Conservation (phyloP, 2,329 filamentous ascomycete genomes). For the Scedosporium apiospermum region DNA sequence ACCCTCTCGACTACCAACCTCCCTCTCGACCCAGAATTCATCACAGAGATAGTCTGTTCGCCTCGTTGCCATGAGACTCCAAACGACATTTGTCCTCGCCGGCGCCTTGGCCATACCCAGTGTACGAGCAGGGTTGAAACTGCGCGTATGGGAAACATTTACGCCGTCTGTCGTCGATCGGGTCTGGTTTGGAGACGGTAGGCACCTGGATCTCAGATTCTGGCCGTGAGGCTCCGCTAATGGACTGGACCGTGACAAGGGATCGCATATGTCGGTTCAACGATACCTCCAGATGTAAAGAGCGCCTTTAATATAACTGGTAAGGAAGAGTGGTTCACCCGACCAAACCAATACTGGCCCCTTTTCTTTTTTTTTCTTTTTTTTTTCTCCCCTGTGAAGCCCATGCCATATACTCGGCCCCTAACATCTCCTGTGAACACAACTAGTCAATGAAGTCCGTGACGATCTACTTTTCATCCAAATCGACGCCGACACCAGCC, state of each 20-base stretch:
- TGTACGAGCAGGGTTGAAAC: too few species aligned
- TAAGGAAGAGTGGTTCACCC: not conserved
- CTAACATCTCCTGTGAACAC: not conserved
- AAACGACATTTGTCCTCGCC: too few species aligned
- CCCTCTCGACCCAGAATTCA: too few species aligned
- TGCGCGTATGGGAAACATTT: too few species aligned
- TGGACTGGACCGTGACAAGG: not conserved
- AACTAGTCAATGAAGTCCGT: not conserved
- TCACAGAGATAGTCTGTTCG: too few species aligned
- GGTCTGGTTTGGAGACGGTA: not conserved
- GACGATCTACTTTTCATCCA: slow-evolving; percentile 10
- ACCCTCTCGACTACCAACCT: too few species aligned
- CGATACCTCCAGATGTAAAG: not conserved
- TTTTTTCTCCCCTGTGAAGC: not conserved
- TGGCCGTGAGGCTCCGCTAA: not conserved
- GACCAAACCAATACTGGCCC: not conserved
- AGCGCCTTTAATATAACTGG: not conserved
- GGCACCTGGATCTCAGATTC: not conserved
- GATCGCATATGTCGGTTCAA: not conserved
- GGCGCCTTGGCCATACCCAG: too few species aligned
- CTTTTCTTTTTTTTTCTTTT: too few species aligned
- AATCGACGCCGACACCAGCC: not conserved
- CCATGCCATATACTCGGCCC: not conserved
- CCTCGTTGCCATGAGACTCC: too few species aligned
- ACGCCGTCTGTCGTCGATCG: not conserved